Percentiles rank a stretch among this genome's conserved stretches.
phyloP scores from a whole-genome alignment of 169 alveolate species.

The Prorocentrum cordatum region DNA sequence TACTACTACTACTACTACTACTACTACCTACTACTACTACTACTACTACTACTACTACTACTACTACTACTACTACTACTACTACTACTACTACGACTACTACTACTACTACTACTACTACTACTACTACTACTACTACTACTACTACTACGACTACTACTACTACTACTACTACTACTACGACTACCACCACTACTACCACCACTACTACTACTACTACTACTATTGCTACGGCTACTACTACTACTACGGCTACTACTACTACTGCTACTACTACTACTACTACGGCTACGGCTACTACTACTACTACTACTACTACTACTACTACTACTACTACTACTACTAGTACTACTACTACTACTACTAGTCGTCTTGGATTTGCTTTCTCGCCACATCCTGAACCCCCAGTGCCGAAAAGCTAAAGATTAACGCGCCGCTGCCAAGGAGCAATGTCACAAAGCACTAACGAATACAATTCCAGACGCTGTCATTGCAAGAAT shows the following conservation, averaged over 20 bases:
- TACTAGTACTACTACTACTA: background rate
- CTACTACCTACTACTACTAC: background rate
- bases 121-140: background rate
- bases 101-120: background rate
- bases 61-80: background rate
- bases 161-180: background rate
- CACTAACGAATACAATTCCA: too few species aligned
- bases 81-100: background rate
- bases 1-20: background rate
- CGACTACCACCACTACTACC: background rate
- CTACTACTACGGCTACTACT: background rate
- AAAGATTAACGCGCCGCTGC: too few species aligned
- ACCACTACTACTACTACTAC: background rate
- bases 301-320: background rate
- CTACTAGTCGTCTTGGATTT: background rate
- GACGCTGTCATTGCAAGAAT: too few species aligned
- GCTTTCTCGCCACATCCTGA: too few species aligned
- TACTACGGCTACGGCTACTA: background rate
- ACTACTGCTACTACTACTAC: background rate
- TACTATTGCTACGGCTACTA: background rate
- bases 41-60: background rate
- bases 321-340: background rate
- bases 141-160: background rate
- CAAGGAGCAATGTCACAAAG: too few species aligned
- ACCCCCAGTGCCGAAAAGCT: too few species aligned